These are phyloP conservation scores for Neofusicoccum laricinum DNA, from an alignment of 2,329 filamentous ascomycete genomes.

Conservation along the genomic window DNA sequence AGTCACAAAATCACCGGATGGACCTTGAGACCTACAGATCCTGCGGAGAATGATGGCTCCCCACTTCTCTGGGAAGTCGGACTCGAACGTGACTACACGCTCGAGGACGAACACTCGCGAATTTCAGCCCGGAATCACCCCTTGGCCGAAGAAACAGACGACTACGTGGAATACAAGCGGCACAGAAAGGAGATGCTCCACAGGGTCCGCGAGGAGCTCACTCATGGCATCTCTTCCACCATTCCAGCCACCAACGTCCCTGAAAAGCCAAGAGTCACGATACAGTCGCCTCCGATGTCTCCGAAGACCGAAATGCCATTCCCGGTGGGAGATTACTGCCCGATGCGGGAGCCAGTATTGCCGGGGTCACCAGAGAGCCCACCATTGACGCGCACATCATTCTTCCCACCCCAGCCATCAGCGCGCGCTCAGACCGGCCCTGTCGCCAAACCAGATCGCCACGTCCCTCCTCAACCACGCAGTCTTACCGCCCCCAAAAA, in stretches of 20 bases:
- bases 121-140: constrained; percentile 38
- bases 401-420: neutral
- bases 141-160: constrained; percentile 44
- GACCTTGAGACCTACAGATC: constrained; percentile 32
- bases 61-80: constrained; percentile 37
- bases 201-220: neutral
- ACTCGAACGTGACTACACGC: constrained; percentile 31
- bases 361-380: neutral
- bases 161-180: constrained; percentile 49
- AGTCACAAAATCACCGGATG: constrained; percentile 41
- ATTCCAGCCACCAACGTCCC: neutral
- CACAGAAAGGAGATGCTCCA: constrained; percentile 20
- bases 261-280: neutral
- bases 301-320: neutral
- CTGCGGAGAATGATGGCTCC: constrained; percentile 21
- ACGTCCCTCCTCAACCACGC: neutral
- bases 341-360: neutral
- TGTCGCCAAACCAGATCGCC: neutral
- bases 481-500: neutral
- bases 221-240: neutral
- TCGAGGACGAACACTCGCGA: constrained; percentile 27
- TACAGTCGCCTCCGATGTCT: neutral
- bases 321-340: neutral
- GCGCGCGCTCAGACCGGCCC: neutral
- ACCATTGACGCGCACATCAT: neutral